These are phyloP conservation scores for Paracoccidioides brasiliensis DNA, from an alignment of 2,329 filamentous ascomycete species.

Conservation along the genomic window DNA sequence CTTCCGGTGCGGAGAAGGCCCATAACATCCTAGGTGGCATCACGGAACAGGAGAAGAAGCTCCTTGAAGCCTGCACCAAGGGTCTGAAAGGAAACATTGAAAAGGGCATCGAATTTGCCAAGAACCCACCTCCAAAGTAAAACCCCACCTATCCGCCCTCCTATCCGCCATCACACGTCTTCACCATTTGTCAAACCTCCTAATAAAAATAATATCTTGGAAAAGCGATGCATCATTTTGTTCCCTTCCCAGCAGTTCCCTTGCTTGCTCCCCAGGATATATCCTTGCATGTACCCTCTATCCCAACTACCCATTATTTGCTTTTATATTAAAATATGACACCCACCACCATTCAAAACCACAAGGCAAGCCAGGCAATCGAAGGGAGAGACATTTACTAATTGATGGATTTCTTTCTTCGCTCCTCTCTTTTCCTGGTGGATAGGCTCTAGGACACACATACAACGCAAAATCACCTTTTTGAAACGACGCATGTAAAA, in stretches of 20 bases:
- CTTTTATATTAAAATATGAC: neutral
- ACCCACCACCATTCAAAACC: neutral
- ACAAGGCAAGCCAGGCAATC: neutral
- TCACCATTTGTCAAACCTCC: neutral
- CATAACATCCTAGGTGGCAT: conserved; percentile 63
- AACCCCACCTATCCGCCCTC: conserved; percentile 25
- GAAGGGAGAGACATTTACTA: neutral
- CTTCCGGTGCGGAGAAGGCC: conserved; percentile 74
- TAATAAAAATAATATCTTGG: too few species aligned
- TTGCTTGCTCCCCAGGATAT: neutral
- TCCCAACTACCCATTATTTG: neutral
- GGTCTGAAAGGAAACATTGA: conserved; percentile 85
- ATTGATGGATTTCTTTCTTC: neutral
- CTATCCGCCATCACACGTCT: neutral
- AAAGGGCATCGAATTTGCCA: conserved; percentile 83
- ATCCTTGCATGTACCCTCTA: too few species aligned
- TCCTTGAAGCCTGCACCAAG: conserved; percentile 61
- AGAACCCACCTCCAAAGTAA: conserved; percentile 84
- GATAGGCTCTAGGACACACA: conserved; percentile 1
- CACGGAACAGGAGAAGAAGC: conserved; percentile 77
- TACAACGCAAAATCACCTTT: conserved; percentile 5
- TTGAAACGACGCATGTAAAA: conserved; percentile 10
- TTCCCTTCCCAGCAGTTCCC: neutral
- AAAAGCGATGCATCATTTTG: neutral
- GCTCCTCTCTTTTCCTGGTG: neutral